Conservation (phyloP, 2,329 filamentous ascomycete genomes). For the Epichloe scottii region DNA sequence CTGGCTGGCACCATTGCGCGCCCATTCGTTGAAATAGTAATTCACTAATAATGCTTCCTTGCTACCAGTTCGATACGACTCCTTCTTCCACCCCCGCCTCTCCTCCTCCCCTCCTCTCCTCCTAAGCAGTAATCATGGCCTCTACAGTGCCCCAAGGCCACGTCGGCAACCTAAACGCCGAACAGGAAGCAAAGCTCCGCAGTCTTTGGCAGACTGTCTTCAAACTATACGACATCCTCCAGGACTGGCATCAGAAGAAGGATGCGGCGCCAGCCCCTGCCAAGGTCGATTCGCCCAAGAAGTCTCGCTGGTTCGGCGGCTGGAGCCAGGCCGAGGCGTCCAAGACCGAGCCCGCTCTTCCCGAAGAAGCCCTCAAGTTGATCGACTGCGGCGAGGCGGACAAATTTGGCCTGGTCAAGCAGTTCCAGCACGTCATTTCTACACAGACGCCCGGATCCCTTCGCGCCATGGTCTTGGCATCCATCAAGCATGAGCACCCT, state of each 20-base stretch:
- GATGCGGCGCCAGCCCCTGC: background rate
- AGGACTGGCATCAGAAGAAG: slow-evolving; percentile 2
- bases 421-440: slow-evolving; percentile 5
- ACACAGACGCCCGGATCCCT: slow-evolving; percentile 2
- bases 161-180: slow-evolving; percentile 13
- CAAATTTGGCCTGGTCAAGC: slow-evolving; percentile 5
- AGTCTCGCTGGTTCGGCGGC: slow-evolving; percentile 6
- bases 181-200: slow-evolving; percentile 14
- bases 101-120: no score
- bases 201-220: slow-evolving; percentile 14
- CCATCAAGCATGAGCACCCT: slow-evolving; percentile 19
- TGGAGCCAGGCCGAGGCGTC: background rate
- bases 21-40: no score
- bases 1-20: no score
- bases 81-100: background rate
- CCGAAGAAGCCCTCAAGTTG: slow-evolving; percentile 5
- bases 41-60: no score
- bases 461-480: slow-evolving; percentile 10
- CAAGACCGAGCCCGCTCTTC: background rate
- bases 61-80: background rate
- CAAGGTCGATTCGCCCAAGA: slow-evolving; percentile 3
- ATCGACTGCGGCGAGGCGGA: slow-evolving; percentile 4
- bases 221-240: slow-evolving; percentile 9
- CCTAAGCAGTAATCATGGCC: background rate
- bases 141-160: slow-evolving; percentile 3